Percentiles rank a stretch among this genome's conserved stretches.
These are phyloP conservation scores for Hirschfeldia incana DNA, from an alignment of 345 rosid species.

Conservation along the genomic window DNA sequence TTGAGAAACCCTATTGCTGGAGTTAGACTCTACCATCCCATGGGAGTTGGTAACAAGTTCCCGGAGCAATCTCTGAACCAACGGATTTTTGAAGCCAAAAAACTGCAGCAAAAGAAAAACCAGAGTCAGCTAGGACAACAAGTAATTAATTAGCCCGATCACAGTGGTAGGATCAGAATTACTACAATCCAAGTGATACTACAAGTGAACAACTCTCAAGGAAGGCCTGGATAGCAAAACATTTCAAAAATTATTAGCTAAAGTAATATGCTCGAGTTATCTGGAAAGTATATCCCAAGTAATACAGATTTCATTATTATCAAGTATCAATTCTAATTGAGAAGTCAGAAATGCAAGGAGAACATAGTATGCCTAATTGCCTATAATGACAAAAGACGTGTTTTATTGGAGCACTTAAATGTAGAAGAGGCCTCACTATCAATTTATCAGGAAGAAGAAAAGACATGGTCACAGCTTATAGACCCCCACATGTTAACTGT, in stretches of 20 bases:
- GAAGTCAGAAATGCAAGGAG: background rate
- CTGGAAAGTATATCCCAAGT: background rate
- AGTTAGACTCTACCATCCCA: conserved; percentile 55
- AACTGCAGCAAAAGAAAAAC: conserved; percentile 52
- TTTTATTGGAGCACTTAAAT: background rate
- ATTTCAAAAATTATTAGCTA: background rate
- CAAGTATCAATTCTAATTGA: background rate
- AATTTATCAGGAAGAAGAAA: background rate
- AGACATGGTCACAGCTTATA: conserved; percentile 24
- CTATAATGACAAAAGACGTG: background rate
- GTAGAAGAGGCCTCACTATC: background rate
- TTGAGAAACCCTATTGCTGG: conserved; percentile 43
- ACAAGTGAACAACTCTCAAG: background rate
- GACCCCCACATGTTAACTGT: conserved; percentile 10
- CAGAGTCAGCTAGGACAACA: conserved; percentile 11
- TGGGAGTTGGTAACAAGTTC: conserved; percentile 68
- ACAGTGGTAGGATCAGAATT: conserved; percentile 15
- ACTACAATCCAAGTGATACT: conserved; percentile 21
- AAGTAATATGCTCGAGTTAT: conserved; percentile 1
- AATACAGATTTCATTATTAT: background rate
- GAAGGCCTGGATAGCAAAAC: conserved; percentile 13
- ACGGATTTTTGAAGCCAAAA: conserved; percentile 81
- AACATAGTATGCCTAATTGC: background rate
- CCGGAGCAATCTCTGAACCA: conserved; percentile 82
- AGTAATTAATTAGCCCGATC: background rate